Evolutionary conservation across 2,329 filamentous ascomycete species (phyloP).

Genomic region (Juglanconis juglandina): DNA sequence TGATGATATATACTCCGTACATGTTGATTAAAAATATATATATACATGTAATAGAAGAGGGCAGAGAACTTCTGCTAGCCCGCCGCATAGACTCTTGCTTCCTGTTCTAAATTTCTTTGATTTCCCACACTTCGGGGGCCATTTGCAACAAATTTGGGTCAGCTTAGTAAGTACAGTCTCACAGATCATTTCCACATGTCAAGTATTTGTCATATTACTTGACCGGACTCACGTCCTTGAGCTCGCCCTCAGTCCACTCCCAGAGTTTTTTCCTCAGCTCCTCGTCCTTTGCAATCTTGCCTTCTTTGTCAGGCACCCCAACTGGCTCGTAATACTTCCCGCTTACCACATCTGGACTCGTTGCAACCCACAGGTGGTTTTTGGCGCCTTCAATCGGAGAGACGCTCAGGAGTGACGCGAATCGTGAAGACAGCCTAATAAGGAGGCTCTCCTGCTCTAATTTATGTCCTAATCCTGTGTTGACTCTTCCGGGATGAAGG

Average conservation of each 20-base stretch:
- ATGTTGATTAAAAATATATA: no score
- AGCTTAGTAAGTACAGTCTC: no score
- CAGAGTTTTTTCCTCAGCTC: constrained; percentile 21
- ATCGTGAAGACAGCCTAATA: constrained; percentile 4
- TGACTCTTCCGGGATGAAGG: constrained; percentile 39
- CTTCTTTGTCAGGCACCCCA: constrained; percentile 23
- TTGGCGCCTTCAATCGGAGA: constrained; percentile 31
- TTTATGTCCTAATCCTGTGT: constrained; percentile 29
- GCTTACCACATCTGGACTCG: constrained; percentile 25
- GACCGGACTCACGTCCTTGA: constrained; percentile 13
- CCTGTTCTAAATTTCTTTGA: no score
- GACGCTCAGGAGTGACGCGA: constrained; percentile 14
- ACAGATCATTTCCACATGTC: no score
- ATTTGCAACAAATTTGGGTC: no score
- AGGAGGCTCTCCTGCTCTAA: constrained; percentile 6
- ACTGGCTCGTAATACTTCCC: constrained; percentile 35
- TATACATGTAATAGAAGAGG: no score
- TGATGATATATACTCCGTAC: no score
- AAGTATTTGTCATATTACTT: background rate
- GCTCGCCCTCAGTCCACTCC: constrained; percentile 25
- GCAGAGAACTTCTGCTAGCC: no score
- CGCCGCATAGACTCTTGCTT: no score
- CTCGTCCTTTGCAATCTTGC: constrained; percentile 19
- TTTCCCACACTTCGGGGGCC: no score
- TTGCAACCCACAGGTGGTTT: constrained; percentile 37